phyloP scores from a whole-genome alignment of 2,329 filamentous ascomycete species.

The Colletotrichum endophyticum region DNA sequence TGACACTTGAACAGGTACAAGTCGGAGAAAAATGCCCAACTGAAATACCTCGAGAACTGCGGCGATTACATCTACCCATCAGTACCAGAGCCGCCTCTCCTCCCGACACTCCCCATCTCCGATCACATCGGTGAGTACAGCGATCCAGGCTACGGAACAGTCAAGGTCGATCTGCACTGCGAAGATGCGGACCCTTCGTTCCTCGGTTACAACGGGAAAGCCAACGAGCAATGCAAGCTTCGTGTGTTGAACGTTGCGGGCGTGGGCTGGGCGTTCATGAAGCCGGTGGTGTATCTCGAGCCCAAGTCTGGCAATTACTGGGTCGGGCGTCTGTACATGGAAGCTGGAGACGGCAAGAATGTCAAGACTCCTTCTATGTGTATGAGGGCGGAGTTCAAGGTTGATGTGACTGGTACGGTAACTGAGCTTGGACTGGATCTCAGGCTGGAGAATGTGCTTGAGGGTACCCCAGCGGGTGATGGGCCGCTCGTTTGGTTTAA shows the following conservation, averaged over 20 bases:
- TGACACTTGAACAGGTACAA: neutral
- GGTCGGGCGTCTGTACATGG: conserved; percentile 5
- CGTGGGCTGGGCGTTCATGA: neutral
- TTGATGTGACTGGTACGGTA: neutral
- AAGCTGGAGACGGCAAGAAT: fast-evolving
- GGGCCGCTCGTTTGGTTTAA: conserved; percentile 4
- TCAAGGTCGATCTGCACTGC: conserved; percentile 22
- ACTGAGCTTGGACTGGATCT: neutral
- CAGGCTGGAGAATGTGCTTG: neutral
- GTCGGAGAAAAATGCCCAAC: neutral
- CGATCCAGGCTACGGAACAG: conserved; percentile 29
- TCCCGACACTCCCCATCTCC: conserved; percentile 41
- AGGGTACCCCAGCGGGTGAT: neutral
- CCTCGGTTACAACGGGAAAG: neutral
- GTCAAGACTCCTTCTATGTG: neutral
- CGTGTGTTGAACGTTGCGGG: neutral
- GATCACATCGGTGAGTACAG: conserved; percentile 45
- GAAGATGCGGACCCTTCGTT: neutral
- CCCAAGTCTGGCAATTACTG: conserved; percentile 24
- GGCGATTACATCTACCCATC: conserved; percentile 21
- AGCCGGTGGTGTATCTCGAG: neutral
- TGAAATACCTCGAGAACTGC: conserved; percentile 20
- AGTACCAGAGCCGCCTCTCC: conserved; percentile 25
- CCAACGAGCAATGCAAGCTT: conserved; percentile 17
- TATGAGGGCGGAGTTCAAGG: neutral